Evolutionary conservation across 1,139 yeast species (phyloP), one percentile per base, ranked within the genome.

Genomic region (Taiozyma sp.): DNA sequence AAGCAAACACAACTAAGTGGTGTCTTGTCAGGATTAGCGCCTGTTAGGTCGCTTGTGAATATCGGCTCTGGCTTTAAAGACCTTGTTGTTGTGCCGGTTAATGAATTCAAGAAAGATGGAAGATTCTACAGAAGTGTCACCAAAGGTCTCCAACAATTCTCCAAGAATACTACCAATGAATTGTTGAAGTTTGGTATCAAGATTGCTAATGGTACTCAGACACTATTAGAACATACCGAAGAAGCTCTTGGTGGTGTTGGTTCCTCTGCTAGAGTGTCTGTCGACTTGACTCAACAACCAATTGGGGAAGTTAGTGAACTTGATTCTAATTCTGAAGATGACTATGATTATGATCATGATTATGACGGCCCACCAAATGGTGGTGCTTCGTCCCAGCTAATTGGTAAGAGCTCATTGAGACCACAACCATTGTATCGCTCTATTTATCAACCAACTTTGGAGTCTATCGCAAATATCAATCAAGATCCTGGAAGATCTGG

Each of bases 141-240:
- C 59, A 84, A 85, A 55, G 96, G 96, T 1, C 85, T 96, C 0
- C 69, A 74, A 46, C 76, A 83, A n/a, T 90, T 93, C 69, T 84
- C 93, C 1, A 83, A 80, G 59, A 84, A 86, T 12, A 87, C 98
- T 0, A 82, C 96, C 2, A 86, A 84, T 53, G 97, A 92, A 65
- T 68, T 92, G 40, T 73, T 92, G 44, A 84, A 85, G 60, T 72
- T 93, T 48, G 97, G 97, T 0, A 96, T 88, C 0, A 89, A 87
- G 61, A 65, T 92, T 39, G 95, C 96, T 1, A 86, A 92, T 5
- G 97, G 97, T 0, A 89, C 97, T 0, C 97, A 91, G 64, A 83
- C 84, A 0, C 68, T 89, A 10, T 70, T 92, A 48, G 97, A 91
- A 59, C 82, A 80, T 53, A 86, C 96, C 0, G 98, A 92, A 64